phyloP scores from a whole-genome alignment of 257 asterid genomes.

The Petunia axillaris region DNA sequence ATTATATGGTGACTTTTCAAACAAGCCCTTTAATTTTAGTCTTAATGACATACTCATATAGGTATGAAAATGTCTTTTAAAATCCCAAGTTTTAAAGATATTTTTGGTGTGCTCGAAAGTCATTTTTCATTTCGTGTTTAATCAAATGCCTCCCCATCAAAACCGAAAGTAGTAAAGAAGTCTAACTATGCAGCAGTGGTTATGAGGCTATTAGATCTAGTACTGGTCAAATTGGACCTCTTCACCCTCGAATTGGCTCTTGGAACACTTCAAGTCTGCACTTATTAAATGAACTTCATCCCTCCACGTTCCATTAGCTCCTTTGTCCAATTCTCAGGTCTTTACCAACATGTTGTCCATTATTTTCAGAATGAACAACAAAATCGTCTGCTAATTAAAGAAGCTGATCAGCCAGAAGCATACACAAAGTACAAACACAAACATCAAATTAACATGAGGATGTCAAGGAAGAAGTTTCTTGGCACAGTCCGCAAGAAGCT shows the following conservation, averaged over 20 bases:
- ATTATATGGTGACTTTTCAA: too few relatives aligned
- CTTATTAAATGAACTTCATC: constrained; percentile 2
- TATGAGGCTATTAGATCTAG: too few relatives aligned
- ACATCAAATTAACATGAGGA: constrained; percentile 24
- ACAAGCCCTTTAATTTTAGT: too few relatives aligned
- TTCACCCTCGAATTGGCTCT: neutral
- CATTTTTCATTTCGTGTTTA: too few relatives aligned
- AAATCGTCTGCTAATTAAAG: neutral
- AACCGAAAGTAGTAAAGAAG: too few relatives aligned
- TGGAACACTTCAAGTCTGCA: neutral
- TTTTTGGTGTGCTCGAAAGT: too few relatives aligned
- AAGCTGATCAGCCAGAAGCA: neutral
- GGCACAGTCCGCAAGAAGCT: constrained; percentile 43
- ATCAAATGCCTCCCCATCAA: too few relatives aligned
- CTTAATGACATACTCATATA: too few relatives aligned
- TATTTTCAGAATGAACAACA: neutral
- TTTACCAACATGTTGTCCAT: constrained; percentile 12
- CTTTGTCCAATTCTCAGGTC: constrained; percentile 20
- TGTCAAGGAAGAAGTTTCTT: constrained; percentile 40
- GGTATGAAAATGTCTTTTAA: too few relatives aligned
- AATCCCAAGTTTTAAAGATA: too few relatives aligned
- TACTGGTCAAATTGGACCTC: too few relatives aligned
- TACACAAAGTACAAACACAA: neutral
- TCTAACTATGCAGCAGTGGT: too few relatives aligned
- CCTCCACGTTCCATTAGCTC: constrained; percentile 11